These are phyloP conservation scores for Pythium aquatile DNA, from an alignment of 352 stramenopile species.

Conservation along the genomic window DNA sequence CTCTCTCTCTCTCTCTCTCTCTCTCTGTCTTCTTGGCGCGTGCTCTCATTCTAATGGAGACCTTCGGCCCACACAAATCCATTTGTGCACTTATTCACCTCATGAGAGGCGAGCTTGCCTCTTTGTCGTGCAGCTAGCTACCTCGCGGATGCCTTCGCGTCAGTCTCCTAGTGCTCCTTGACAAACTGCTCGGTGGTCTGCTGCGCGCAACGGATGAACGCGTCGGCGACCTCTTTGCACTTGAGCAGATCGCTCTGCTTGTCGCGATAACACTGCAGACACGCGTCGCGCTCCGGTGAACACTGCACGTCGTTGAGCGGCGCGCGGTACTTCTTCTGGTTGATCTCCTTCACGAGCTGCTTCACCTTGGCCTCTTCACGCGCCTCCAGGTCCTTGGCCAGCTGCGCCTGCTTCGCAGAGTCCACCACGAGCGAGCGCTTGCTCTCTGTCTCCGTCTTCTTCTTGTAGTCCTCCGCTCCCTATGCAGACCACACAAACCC, in stretches of 20 bases:
- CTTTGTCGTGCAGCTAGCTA: not conserved
- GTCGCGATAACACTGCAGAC: constrained; percentile 87
- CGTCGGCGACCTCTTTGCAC: constrained; percentile 86
- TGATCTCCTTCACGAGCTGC: constrained; percentile 75
- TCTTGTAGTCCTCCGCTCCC: constrained; percentile 70
- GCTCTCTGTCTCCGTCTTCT: constrained; percentile 52
- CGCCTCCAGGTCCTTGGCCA: constrained; percentile 69
- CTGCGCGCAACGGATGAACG: constrained; percentile 78
- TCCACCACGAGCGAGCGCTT: constrained; percentile 28
- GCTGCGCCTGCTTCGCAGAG: constrained; percentile 50
- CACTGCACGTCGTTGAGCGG: constrained; percentile 83
- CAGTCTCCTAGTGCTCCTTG: constrained; percentile 45
- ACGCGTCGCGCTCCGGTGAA: constrained; percentile 69
- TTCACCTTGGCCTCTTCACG: constrained; percentile 67
- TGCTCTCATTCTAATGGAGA: not conserved
- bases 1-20: not conserved
- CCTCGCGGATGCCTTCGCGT: not conserved
- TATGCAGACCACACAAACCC: constrained; percentile 12
- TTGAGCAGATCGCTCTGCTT: constrained; percentile 74
- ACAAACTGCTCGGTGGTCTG: constrained; percentile 81
- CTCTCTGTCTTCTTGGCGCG: not conserved
- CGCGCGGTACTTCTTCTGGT: constrained; percentile 82
- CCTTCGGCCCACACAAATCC: not conserved
- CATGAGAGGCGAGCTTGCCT: not conserved
- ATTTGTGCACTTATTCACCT: not conserved